phyloP scores from a whole-genome alignment of 345 rosid species.

The Pugionium cornutum region DNA sequence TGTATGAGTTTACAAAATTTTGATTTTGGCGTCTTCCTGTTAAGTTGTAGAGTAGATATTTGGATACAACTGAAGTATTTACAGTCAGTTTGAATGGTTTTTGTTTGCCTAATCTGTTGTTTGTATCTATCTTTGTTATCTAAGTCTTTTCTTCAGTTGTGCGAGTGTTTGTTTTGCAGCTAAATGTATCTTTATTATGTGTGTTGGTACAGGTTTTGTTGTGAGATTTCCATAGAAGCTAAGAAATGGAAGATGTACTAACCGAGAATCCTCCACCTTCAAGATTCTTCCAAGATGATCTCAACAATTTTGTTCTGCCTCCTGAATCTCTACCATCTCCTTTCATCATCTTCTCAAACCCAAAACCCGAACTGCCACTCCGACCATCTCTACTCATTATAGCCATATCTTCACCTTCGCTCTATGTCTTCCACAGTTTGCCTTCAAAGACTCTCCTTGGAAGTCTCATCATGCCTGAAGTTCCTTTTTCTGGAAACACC shows the following conservation, averaged over 20 bases:
- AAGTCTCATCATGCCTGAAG: conserved; percentile 76
- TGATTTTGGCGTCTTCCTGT: no score
- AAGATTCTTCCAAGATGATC: conserved; percentile 90
- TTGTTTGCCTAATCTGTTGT: neutral
- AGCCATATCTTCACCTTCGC: conserved; percentile 71
- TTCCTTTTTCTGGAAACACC: conserved; percentile 63
- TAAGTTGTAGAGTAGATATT: no score
- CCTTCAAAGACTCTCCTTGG: conserved; percentile 67
- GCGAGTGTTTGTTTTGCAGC: neutral
- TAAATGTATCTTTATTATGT: conserved; percentile 3
- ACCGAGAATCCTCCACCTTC: conserved; percentile 95
- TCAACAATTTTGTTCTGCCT: conserved; percentile 66
- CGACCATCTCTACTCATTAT: conserved; percentile 69
- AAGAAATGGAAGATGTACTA: conserved; percentile 80
- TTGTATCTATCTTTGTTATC: neutral
- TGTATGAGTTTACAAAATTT: neutral
- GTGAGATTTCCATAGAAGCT: conserved; percentile 15
- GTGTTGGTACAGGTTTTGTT: conserved; percentile 5
- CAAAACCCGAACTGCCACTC: conserved; percentile 56
- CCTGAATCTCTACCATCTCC: conserved; percentile 64
- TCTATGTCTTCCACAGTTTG: conserved; percentile 52
- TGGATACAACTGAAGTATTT: no score
- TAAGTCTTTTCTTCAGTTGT: neutral
- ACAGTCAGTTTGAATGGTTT: neutral
- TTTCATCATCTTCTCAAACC: conserved; percentile 63